Conservation (phyloP, 352 stramenopile species). For the Phytopythium cucurbitacearum region DNA sequence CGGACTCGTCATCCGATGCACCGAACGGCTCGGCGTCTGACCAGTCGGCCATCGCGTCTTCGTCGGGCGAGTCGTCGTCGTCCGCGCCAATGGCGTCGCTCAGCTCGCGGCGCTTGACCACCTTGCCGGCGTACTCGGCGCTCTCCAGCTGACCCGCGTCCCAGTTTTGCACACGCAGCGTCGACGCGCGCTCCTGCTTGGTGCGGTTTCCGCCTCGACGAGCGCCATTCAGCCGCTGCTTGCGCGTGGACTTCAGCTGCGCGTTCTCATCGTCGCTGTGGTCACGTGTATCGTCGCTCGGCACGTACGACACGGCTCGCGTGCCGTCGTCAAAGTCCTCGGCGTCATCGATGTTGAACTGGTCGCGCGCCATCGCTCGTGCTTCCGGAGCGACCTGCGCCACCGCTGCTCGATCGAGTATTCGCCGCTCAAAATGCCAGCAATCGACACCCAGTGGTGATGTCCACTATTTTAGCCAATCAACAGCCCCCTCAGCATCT, state of each 20-base stretch:
- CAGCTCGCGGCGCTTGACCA: constrained; percentile 71
- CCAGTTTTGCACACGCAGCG: constrained; percentile 78
- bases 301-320: constrained; percentile 38
- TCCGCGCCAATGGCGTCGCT: constrained; percentile 9
- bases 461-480: neutral
- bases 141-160: constrained; percentile 43
- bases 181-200: constrained; percentile 45
- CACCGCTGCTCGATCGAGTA: too few species aligned
- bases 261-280: constrained; percentile 24
- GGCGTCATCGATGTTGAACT: constrained; percentile 76
- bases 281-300: constrained; percentile 11
- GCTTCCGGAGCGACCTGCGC: neutral
- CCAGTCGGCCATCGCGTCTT: constrained; percentile 73
- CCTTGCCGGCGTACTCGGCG: constrained; percentile 66
- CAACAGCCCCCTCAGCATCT: neutral
- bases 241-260: constrained; percentile 39
- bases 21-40: constrained; percentile 82
- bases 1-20: constrained; percentile 49
- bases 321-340: constrained; percentile 84
- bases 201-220: constrained; percentile 13
- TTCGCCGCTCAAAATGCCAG: neutral
- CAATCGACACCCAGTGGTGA: neutral
- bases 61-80: constrained; percentile 52
- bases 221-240: constrained; percentile 45
- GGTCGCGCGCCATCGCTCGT: constrained; percentile 34